Percentiles rank a stretch among this genome's conserved stretches.
Evolutionary conservation across 2,329 filamentous ascomycete species (phyloP).

Genomic region (Fusarium sambucinum): DNA sequence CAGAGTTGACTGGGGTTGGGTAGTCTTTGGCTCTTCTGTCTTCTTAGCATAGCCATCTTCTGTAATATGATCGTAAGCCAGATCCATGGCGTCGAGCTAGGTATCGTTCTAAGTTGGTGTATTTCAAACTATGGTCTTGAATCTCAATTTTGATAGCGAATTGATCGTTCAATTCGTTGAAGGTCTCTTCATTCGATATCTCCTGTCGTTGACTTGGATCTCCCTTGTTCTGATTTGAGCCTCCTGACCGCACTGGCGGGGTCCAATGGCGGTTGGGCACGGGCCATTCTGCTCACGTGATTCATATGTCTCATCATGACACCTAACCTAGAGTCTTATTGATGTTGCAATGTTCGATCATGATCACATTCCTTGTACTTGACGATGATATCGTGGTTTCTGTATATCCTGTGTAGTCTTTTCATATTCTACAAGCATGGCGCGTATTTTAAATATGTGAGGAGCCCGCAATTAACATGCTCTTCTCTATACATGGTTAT

Average conservation of each 20-base stretch:
- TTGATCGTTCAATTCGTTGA: conserved; percentile 11
- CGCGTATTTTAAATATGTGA: no score
- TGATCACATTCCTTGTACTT: background rate
- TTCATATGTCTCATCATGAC: background rate
- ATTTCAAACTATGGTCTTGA: conserved; percentile 1
- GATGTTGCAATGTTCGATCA: background rate
- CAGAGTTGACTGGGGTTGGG: conserved; percentile 67
- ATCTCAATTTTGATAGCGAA: background rate
- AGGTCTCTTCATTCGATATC: conserved; percentile 27
- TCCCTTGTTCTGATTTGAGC: conserved; percentile 28
- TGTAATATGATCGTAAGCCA: conserved; percentile 96
- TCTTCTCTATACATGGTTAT: no score
- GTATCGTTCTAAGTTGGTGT: conserved; percentile 6
- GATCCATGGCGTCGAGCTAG: conserved; percentile 75
- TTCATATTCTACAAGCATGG: background rate
- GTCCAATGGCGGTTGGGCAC: conserved; percentile 38
- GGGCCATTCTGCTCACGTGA: conserved; percentile 41
- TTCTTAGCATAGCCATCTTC: conserved; percentile 77
- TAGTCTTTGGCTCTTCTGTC: conserved; percentile 59
- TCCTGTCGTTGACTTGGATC: conserved; percentile 31
- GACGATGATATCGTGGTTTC: no score
- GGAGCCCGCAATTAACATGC: no score
- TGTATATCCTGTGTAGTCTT: background rate
- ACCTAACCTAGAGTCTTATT: conserved; percentile 4
- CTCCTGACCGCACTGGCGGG: conserved; percentile 45